Evolutionary conservation across 1,284 basidiomycete species (phyloP).

Genomic region (Xanthoconium separans): DNA sequence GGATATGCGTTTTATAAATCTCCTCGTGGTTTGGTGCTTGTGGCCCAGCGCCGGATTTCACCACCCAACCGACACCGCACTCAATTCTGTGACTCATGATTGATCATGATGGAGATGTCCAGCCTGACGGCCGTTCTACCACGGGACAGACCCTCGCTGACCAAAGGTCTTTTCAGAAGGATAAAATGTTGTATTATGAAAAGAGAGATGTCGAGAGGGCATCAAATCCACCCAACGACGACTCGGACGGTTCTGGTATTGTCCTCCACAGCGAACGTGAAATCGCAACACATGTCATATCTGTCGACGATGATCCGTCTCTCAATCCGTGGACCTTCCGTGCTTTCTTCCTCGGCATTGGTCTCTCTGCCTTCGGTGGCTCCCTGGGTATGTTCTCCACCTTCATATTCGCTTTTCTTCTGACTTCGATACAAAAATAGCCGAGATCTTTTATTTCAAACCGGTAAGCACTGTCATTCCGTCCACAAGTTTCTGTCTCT

Average conservation of each 20-base stretch:
- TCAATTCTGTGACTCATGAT: too few relatives aligned
- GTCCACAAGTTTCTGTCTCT: not conserved
- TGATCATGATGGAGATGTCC: too few relatives aligned
- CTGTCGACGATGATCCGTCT: constrained; percentile 52
- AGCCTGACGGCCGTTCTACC: not conserved
- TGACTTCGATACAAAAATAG: constrained; percentile 10
- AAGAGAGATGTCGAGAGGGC: constrained; percentile 27
- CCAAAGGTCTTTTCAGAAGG: not conserved
- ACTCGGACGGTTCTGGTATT: constrained; percentile 12
- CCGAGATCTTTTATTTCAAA: constrained; percentile 66
- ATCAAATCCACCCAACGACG: constrained; percentile 17
- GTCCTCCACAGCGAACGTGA: constrained; percentile 47
- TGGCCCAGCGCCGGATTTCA: too few relatives aligned
- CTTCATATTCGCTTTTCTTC: not conserved
- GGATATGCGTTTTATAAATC: too few relatives aligned
- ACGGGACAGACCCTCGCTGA: not conserved
- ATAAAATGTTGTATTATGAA: not conserved
- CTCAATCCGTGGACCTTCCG: constrained; percentile 61
- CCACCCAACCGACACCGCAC: too few relatives aligned
- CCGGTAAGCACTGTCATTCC: constrained; percentile 31
- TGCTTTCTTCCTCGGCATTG: constrained; percentile 55
- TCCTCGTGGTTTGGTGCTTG: too few relatives aligned
- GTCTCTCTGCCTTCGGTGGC: constrained; percentile 60
- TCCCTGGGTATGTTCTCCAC: constrained; percentile 37
- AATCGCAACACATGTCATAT: constrained; percentile 52